Base-by-base conservation (phyloP, 148 eudicot genomes). In the Chenopodium formosanum region DNA sequence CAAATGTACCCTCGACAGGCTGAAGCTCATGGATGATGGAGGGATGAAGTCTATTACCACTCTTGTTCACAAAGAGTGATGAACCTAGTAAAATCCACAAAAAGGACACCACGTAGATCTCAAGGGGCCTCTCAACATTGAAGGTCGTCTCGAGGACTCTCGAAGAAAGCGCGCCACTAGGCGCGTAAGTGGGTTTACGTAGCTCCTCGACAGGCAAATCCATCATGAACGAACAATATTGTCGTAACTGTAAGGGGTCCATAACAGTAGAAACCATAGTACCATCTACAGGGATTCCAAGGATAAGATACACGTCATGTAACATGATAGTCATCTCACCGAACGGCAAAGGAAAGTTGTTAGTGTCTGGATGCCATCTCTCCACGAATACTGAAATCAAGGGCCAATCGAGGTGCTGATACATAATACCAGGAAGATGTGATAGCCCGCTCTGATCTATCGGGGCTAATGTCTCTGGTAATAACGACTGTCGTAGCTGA, bases 301-400 rank as follows among this genome's bases (percentile, higher is more conserved):
- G 17, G 32, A 74, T 47, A 16, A 12, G 50, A 17, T 9, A 22
- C 34, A 74, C 63, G 25, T 74, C 37, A 74, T 74, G 77, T 17
- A 74, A 34, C n/a, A 29, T 47, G 32, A 74, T 74, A 12, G 77
- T 47, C 32, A 50, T 74, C 62, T 50, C 77, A 47, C 77, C 62
- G 2, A 74, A 74, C 9, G 62, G 5, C 9, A 74, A 25, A 17
- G 50, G 77, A 74, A 74, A 74, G 4, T 0, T 47, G 17, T 50
- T 50, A 11, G 63, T 50, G 1, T 74, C 62, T 11, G 63, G 77
- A 9, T 74, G 25, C 25, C 25, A 25, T 25, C 25, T 25, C 25
- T 25, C 25, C 25, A 25, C 25, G 25, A 74, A 74, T 9, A 83
- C 88, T 7, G 86, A 83, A 32, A 83, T 78, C 0, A 81, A 84